Conservation (phyloP, 2,329 filamentous ascomycete species). For the Cladophialophora bantiana region DNA sequence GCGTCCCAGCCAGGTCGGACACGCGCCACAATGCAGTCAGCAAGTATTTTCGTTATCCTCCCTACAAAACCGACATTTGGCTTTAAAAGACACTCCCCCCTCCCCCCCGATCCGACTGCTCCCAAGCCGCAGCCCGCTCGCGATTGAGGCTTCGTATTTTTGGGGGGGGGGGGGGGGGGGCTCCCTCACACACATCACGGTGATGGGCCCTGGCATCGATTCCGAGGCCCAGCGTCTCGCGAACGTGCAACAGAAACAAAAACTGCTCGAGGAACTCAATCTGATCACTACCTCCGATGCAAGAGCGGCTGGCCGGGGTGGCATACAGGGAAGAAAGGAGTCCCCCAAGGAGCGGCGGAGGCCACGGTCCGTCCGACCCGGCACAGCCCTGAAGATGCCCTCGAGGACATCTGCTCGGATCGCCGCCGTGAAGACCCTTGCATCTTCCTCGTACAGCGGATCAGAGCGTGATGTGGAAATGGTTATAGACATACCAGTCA, state of each 20-base stretch:
- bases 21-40: background rate
- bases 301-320: background rate
- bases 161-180: too few relatives aligned
- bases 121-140: too few relatives aligned
- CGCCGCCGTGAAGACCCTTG: conserved; percentile 48
- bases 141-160: too few relatives aligned
- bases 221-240: conserved; percentile 56
- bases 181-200: too few relatives aligned
- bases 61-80: background rate
- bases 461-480: background rate
- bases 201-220: conserved; percentile 34
- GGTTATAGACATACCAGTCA: conserved; percentile 34
- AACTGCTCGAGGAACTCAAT: conserved; percentile 56
- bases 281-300: conserved; percentile 42
- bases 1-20: background rate
- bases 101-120: background rate
- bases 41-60: background rate
- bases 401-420: conserved; percentile 58
- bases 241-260: conserved; percentile 60
- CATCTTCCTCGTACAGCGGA: conserved; percentile 48
- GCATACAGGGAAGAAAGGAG: conserved; percentile 23
- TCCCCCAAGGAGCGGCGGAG: conserved; percentile 51
- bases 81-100: background rate
- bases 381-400: conserved; percentile 39
- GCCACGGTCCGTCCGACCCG: conserved; percentile 36